Conservation (phyloP, 805 yeast genomes). For the Sugiyamaella marilandica region DNA sequence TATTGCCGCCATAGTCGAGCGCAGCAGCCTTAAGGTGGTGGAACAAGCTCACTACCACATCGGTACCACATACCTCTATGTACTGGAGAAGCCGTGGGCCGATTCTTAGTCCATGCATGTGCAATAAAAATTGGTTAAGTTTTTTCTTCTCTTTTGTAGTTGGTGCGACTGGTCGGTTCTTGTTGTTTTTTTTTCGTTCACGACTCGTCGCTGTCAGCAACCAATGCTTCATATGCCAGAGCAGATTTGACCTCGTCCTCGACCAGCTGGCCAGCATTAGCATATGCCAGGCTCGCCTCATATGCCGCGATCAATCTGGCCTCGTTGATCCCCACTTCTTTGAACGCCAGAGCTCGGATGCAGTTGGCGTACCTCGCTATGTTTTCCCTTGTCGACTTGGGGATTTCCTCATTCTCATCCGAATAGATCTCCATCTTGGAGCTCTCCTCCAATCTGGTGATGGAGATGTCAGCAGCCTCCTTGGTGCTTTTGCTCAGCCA, state of each 20-base stretch:
- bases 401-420: conserved; percentile 74
- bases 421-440: conserved; percentile 73
- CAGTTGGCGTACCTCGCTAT: conserved; percentile 85
- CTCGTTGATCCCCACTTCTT: conserved; percentile 85
- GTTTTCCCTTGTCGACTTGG: conserved; percentile 57
- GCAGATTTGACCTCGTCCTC: conserved; percentile 68
- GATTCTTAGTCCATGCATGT: background rate
- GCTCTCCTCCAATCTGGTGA: conserved; percentile 78
- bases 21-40: conserved; percentile 77
- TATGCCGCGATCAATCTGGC: conserved; percentile 73
- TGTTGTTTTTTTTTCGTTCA: background rate
- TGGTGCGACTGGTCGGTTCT: too few relatives aligned
- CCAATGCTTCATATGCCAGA: conserved; percentile 68
- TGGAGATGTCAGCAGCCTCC: conserved; percentile 43
- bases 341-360: conserved; percentile 73
- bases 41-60: conserved; percentile 77
- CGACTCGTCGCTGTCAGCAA: conserved; percentile 41
- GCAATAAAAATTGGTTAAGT: background rate
- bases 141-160: too few relatives aligned
- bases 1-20: conserved; percentile 79
- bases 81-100: conserved; percentile 21
- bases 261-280: conserved; percentile 63
- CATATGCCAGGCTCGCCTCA: conserved; percentile 81
- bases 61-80: conserved; percentile 67
- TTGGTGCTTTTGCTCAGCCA: conserved; percentile 74